Conservation (phyloP, 345 rosid species). For the Citrus sinensis region DVS_A1.0 CM039168.1:3579001-3579500, state of each 20-base stretch:
- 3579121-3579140: background rate
- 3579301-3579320: background rate
- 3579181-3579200: background rate
- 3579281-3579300: background rate
- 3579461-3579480: background rate
- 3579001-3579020: slow-evolving; percentile 85
- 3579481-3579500: background rate
- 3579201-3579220: background rate
- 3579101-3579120: background rate
- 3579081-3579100: slow-evolving; percentile 5
- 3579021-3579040: slow-evolving; percentile 97
- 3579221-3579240: background rate
- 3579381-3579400: background rate
- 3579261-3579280: background rate
- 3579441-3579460: background rate
- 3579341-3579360: background rate
- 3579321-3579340: background rate
- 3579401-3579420: background rate
- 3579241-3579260: background rate
- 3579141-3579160: background rate
- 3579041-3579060: slow-evolving; percentile 91
- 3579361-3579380: background rate
- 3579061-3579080: slow-evolving; percentile 63
- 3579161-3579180: background rate
- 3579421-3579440: background rate